Percentiles rank a stretch among this genome's conserved stretches.
Evolutionary conservation across 768 basidiomycete species (phyloP).

Genomic region (Lactifluus pinguis): DNA sequence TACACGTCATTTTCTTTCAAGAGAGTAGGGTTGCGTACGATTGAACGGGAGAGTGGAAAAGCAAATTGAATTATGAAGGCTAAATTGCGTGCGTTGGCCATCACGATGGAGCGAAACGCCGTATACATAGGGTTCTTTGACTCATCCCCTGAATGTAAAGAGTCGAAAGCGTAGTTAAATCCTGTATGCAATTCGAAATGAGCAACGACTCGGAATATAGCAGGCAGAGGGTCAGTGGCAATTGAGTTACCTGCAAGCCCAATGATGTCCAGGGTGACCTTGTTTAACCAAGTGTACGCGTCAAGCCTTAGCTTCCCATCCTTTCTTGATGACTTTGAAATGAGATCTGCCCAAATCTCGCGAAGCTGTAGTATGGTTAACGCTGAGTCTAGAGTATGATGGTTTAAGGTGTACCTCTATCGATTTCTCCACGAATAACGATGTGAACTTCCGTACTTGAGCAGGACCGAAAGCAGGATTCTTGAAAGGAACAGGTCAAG

Average conservation of each 20-base stretch:
- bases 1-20: background rate
- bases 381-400: background rate
- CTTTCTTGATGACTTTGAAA: too few relatives aligned
- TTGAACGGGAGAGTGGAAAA: constrained; percentile 30
- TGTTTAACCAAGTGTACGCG: constrained; percentile 19
- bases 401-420: constrained; percentile 13
- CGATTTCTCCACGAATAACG: constrained; percentile 20
- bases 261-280: constrained; percentile 22
- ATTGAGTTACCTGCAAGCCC: constrained; percentile 19
- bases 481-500: background rate
- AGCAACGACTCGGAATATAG: background rate
- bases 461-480: constrained; percentile 23
- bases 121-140: constrained; percentile 27
- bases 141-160: constrained; percentile 22
- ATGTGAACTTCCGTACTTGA: constrained; percentile 21
- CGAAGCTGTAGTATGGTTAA: constrained; percentile 19
- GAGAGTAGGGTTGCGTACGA: constrained; percentile 27
- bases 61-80: constrained; percentile 27
- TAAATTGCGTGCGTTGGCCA: constrained; percentile 10
- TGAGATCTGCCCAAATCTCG: constrained; percentile 22
- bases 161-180: constrained; percentile 32
- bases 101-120: constrained; percentile 29
- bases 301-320: constrained; percentile 1
- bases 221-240: background rate
- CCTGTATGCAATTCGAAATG: constrained; percentile 22